Evolutionary conservation across 2,329 filamentous ascomycete species (phyloP).

Genomic region (Xylogone sp.): DNA sequence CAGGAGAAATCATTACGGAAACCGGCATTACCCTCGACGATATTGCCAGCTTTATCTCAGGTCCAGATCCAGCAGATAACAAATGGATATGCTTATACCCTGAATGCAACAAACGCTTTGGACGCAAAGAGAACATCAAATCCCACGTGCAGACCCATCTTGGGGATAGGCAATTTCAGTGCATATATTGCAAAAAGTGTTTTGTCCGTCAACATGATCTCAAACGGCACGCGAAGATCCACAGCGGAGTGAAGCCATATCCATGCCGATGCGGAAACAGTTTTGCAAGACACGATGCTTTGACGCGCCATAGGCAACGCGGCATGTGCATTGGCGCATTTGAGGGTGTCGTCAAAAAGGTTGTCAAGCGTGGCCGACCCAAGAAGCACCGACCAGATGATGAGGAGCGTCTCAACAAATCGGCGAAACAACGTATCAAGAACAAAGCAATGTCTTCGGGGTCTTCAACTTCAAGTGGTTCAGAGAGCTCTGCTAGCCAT

Average conservation of each 20-base stretch:
- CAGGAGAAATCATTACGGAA: conserved; percentile 63
- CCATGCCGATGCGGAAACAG: conserved; percentile 91
- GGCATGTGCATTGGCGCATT: conserved; percentile 97
- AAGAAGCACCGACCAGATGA: conserved; percentile 56
- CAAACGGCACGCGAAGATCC: conserved; percentile 96
- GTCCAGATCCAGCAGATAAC: conserved; percentile 67
- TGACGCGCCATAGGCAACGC: conserved; percentile 89
- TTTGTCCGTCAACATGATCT: conserved; percentile 97
- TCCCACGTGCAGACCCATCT: conserved; percentile 98
- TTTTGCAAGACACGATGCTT: conserved; percentile 91
- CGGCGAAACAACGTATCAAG: conserved; percentile 51
- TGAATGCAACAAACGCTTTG: conserved; percentile 84
- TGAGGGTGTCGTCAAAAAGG: conserved; percentile 69
- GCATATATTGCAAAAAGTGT: conserved; percentile 88
- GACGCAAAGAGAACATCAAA: conserved; percentile 98
- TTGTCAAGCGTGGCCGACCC: conserved; percentile 62
- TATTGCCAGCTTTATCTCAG: conserved; percentile 69
- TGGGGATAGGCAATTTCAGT: conserved; percentile 92
- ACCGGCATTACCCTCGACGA: conserved; percentile 88
- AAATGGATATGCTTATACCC: conserved; percentile 77
- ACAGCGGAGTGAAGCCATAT: conserved; percentile 93
- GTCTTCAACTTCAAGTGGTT: conserved; percentile 53
- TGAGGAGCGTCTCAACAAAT: conserved; percentile 50
- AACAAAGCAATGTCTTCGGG: conserved; percentile 38
- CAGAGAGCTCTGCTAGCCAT: conserved; percentile 51